Conservation (phyloP, 2,329 filamentous ascomycete genomes). For the Alternaria burnsii region DNA sequence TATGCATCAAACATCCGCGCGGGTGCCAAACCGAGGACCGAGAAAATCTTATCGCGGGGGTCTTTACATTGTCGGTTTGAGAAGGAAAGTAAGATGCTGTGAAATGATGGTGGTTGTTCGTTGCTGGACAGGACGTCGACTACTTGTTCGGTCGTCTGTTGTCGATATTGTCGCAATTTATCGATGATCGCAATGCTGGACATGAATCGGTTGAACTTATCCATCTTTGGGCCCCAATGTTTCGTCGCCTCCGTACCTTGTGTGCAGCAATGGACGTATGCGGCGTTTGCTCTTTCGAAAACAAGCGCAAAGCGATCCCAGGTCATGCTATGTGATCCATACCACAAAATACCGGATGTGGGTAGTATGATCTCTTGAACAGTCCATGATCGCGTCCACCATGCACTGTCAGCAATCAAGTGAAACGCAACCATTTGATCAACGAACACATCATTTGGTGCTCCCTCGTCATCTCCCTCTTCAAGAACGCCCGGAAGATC, state of each 20-base stretch:
- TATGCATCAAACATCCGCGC: neutral
- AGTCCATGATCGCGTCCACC: slow-evolving; percentile 7
- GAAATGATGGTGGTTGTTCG: neutral
- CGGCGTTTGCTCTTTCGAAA: neutral
- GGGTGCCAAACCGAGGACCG: neutral
- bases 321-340: neutral
- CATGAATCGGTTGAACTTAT: neutral
- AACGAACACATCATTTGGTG: neutral
- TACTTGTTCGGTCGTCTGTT: neutral
- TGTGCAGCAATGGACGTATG: neutral
- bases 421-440: neutral
- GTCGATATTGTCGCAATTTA: neutral
- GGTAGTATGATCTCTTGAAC: slow-evolving; percentile 6
- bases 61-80: neutral
- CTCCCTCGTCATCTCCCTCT: neutral
- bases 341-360: neutral
- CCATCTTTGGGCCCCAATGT: neutral
- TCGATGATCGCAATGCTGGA: neutral
- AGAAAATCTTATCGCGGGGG: slow-evolving; percentile 2
- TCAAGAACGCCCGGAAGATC: neutral
- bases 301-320: neutral
- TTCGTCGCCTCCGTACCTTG: neutral
- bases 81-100: neutral
- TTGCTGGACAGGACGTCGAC: neutral
- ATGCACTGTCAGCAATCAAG: neutral